Base-by-base conservation (phyloP, 2,329 filamentous ascomycete species). In the Kalmusia sp. region DNA sequence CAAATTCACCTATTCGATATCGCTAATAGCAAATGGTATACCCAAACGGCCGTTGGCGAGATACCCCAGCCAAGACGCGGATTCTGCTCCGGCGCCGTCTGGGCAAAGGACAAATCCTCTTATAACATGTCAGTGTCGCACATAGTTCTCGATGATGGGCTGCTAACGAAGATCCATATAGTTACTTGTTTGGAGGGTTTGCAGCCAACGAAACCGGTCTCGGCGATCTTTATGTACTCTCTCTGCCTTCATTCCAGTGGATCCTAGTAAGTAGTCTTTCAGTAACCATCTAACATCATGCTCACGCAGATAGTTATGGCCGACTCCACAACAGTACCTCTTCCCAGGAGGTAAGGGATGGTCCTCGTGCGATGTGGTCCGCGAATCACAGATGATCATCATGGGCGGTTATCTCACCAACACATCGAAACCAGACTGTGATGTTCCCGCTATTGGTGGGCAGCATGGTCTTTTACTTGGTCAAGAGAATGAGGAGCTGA, bases 171-270 rank as follows among this genome's bases (percentile, higher is more conserved):
- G 12, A 22, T 4, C 1, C 15, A n/a, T n/a, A n/a, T 46, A 86
- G 83, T 24, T 87, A 87, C 58, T 65, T 87, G 3, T 86, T 85
- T 62, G 85, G 84, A 41, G 85, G 85, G 9, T 72, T 77, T 15
- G 75, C 81, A 43, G 72, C 76, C 1, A 69, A 80, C 21, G 77
- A 75, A 0, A 71, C 77, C 9, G 84, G 83, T n/a, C 85, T 78
- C 59, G 82, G 85, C 59, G 84, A 87, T 68, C 76, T 85, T 52
- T 87, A 84, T 61, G 80, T 87, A 44, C 76, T 87, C 14, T 80
- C 80, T 7, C 72, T 87, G 7, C 85, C 85, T 1, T 80, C 82
- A 7, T 88, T 87, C 65, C 80, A 76, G 4, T 88, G 84, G 84
- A 81, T 84, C 52, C 80, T 81, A 56, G 76, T 59, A 15, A 45